Conservation (phyloP, 345 rosid genomes). For the Melaleuca quinquenervia region DNA sequence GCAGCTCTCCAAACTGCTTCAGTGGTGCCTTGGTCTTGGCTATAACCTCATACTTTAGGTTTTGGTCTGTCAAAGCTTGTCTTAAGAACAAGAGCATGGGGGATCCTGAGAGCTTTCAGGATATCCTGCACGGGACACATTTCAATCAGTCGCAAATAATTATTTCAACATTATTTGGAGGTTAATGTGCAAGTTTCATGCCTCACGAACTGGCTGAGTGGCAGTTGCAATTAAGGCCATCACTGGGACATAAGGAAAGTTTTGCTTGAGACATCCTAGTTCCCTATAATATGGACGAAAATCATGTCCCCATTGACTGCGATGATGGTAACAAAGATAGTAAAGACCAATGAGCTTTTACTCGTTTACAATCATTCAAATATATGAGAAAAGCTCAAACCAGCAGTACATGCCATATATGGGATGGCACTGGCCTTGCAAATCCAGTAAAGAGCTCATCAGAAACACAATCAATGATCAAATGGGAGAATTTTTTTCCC, state of each 20-base stretch:
- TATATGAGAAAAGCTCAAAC: background rate
- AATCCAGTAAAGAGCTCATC: no score
- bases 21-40: conserved; percentile 65
- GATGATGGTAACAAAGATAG: background rate
- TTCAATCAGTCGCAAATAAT: no score
- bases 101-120: conserved; percentile 58
- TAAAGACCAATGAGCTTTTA: background rate
- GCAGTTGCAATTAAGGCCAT: conserved; percentile 96
- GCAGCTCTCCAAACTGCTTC: conserved; percentile 71
- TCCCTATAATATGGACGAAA: conserved; percentile 89
- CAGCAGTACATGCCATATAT: no score
- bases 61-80: conserved; percentile 92
- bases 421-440: no score
- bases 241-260: conserved; percentile 61
- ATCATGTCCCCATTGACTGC: conserved; percentile 98
- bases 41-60: conserved; percentile 72
- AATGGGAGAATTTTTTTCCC: no score
- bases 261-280: conserved; percentile 75
- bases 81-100: conserved; percentile 70
- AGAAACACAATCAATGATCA: background rate
- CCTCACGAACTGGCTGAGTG: conserved; percentile 75
- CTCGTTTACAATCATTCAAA: background rate
- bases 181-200: background rate
- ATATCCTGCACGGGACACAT: conserved; percentile 35
- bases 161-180: no score